Evolutionary conservation across 1,139 yeast species (phyloP), one percentile per base, ranked within the genome.

Genomic region (Wickerhamomyces sp.): DNA sequence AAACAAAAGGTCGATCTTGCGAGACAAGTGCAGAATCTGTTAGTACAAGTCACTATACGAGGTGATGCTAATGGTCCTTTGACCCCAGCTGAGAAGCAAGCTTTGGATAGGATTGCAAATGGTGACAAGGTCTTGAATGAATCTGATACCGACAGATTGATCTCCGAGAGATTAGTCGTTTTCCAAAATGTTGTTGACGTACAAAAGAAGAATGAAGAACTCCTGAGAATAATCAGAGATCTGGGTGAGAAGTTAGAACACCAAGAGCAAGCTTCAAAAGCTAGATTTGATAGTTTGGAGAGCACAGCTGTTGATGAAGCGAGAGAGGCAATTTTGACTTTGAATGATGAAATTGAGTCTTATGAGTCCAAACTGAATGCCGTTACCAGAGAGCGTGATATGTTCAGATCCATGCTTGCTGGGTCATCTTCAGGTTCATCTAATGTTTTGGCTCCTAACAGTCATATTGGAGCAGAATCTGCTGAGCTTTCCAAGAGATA

Each of bases 1-100:
- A 74, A 71, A 44, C 77, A 83, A 45, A 73, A 81, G 34, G 62
- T 69, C 24, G 96, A 89, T 50, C 64, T 88, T 26, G 85, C 93
- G 8, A 74, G 81, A 28, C 97, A 91, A 55, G 72, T 91, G 14
- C 86, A 86, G 46, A 72, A 71, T 37, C 67, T 87, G 32, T 66
- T 89, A 33, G 72, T 82, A 11, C 89, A 86, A 51, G 67, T 80
- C 6, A 73, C 81, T 36, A 65, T 76, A 11, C 68, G 78, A 31
- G 73, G 70, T 11, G 64, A 66, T 26, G 53, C 58, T 25, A 70
- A 66, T 24, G 72, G 72, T 24, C 84, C 88, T 6, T 62, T 85
- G 23, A 64, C 78, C 9, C 60, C 70, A 1, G 66, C 68, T 20
- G 94, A 85, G 50, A 68, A 70, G 45, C 64, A 63, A 22, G 56